Evolutionary conservation across 75 land plant genomes (phyloP), one percentile per base, ranked within the genome.

Genomic region (Cryptomeria japonica): DNA sequence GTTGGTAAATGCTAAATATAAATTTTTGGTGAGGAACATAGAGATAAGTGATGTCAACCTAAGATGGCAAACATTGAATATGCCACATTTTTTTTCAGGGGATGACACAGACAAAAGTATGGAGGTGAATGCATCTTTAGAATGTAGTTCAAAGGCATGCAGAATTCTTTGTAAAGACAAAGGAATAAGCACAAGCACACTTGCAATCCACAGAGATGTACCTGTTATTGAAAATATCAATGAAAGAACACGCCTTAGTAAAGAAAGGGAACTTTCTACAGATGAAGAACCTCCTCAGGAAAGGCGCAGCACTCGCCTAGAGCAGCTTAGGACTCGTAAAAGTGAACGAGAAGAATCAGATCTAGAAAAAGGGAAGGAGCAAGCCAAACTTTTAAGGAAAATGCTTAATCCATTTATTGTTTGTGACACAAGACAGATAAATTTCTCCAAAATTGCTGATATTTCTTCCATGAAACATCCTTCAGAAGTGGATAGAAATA

Each of bases 281-380:
- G 87, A 85, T 77, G 94, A 94, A 86, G 97, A 94, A 83, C 99
- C 94, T 86, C 92, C 92, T 39, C 96, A 95, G 15, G 99, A 98
- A 89, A 93, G 99, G 85, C 93, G 99, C 53, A 97, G 99, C 86
- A 90, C 92, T 51, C 94, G 99, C 2, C 93, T 97, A 87, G 99
- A 95, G 87, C 93, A 95, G 85, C 96, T 98, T 39, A 92, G 96
- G 87, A 95, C 90, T 90, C 96, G 97, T 75, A 97, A 95, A 87
- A 91, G 90, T 38, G 99, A 93, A 80, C 95, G 92, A 90, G 95
- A 94, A 88, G 99, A 94, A 58, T 68, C 85, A 68, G 96, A 94
- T 37, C 73, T 78, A 80, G 14, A 90, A 7, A 80, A 86, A 73
- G 86, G 85, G 39, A 95, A 93, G 72, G 97, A 96, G 78, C 87